These are phyloP conservation scores for Candida railenensis DNA, from an alignment of 805 yeast species.

Conservation along the genomic window DNA sequence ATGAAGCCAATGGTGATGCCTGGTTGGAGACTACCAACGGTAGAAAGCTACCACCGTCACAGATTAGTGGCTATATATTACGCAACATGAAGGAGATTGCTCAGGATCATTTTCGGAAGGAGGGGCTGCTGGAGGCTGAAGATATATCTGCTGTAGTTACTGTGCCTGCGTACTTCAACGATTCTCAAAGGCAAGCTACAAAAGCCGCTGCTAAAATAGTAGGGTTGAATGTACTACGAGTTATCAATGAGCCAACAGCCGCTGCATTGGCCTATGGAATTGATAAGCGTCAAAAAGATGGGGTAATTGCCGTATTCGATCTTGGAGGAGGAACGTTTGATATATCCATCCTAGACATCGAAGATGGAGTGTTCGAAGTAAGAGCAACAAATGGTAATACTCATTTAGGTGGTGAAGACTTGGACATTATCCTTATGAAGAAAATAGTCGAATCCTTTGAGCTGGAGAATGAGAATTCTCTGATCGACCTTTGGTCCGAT, in stretches of 20 bases:
- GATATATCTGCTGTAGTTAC: slow-evolving; percentile 75
- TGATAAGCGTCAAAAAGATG: slow-evolving; percentile 51
- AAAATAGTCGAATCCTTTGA: slow-evolving; percentile 60
- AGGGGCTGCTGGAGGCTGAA: slow-evolving; percentile 8
- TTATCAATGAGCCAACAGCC: slow-evolving; percentile 82
- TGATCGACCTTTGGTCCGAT: slow-evolving; percentile 47
- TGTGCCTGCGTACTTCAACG: slow-evolving; percentile 83
- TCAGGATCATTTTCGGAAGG: slow-evolving; percentile 46
- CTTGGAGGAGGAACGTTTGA: slow-evolving; percentile 88
- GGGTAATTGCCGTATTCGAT: slow-evolving; percentile 63
- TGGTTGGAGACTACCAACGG: slow-evolving; percentile 55
- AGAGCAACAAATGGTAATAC: slow-evolving; percentile 83
- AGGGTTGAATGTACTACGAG: slow-evolving; percentile 74
- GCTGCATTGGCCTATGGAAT: slow-evolving; percentile 83
- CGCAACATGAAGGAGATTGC: slow-evolving; percentile 68
- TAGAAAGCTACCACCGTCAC: slow-evolving; percentile 59
- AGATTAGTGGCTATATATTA: slow-evolving; percentile 65
- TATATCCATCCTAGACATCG: slow-evolving; percentile 74
- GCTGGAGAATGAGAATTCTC: slow-evolving; percentile 21
- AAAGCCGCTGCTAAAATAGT: slow-evolving; percentile 73
- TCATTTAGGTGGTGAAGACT: slow-evolving; percentile 85
- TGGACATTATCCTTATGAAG: slow-evolving; percentile 62
- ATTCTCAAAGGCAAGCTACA: slow-evolving; percentile 82
- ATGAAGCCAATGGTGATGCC: slow-evolving; percentile 61
- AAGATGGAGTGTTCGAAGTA: slow-evolving; percentile 79